Conservation (phyloP, 352 stramenopile genomes). For the Phytophthora uliginosa region DNA sequence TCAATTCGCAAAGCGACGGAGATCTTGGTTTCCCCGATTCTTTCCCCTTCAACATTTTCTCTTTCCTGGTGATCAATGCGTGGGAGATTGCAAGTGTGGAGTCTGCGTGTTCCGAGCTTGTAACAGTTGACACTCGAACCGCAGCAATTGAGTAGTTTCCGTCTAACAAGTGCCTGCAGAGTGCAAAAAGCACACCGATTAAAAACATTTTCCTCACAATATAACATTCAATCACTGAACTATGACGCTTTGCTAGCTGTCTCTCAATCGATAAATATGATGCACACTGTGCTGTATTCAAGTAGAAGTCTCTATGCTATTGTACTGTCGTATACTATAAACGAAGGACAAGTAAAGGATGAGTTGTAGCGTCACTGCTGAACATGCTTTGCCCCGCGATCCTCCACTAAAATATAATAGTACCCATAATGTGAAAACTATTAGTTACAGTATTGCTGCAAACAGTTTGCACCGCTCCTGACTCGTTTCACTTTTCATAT, state of each 20-base stretch:
- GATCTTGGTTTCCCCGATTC: not conserved
- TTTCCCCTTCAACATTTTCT: not conserved
- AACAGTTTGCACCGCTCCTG: too few species aligned
- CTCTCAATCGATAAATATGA: too few species aligned
- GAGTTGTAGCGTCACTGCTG: too few species aligned
- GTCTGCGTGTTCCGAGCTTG: not conserved
- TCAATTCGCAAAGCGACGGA: not conserved
- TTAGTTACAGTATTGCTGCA: too few species aligned
- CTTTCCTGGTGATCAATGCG: conserved; percentile 2
- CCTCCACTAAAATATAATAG: too few species aligned
- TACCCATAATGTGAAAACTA: too few species aligned
- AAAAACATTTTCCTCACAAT: not conserved
- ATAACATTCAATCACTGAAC: not conserved
- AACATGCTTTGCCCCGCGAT: too few species aligned
- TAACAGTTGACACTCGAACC: not conserved
- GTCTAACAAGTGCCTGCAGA: not conserved
- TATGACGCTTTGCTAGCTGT: not conserved
- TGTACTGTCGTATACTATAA: too few species aligned
- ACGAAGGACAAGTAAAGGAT: too few species aligned
- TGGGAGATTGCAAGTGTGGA: not conserved
- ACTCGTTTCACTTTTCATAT: too few species aligned
- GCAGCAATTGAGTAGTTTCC: not conserved
- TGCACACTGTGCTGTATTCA: too few species aligned
- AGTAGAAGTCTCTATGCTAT: too few species aligned
- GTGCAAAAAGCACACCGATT: not conserved